phyloP scores from a whole-genome alignment of 768 basidiomycete species.

The Trametes coccinea region DNA sequence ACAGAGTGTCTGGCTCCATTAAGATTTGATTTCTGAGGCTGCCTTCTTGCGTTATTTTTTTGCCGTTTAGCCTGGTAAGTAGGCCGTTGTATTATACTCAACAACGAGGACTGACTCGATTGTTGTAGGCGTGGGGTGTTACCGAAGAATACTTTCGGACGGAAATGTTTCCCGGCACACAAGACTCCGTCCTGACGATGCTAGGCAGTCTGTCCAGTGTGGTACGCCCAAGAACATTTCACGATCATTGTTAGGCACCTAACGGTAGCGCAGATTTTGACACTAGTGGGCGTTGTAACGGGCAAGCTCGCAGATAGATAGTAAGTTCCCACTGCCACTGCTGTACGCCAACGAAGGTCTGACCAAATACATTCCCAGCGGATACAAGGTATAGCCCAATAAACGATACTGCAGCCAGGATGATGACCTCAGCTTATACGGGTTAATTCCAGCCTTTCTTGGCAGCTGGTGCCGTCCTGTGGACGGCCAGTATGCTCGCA shows the following conservation, averaged over 20 bases:
- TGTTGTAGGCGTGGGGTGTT: conserved; percentile 33
- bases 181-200: conserved; percentile 22
- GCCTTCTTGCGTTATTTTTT: too few relatives aligned
- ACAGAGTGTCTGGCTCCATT: not conserved
- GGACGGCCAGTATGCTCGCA: conserved; percentile 32
- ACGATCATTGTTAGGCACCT: not conserved
- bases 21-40: not conserved
- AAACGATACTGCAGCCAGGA: too few relatives aligned
- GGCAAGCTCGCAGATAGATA: conserved; percentile 36
- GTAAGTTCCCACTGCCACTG: conserved; percentile 22
- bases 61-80: conserved; percentile 1
- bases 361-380: conserved; percentile 3
- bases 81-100: too few relatives aligned
- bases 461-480: conserved; percentile 31
- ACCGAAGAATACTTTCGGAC: conserved; percentile 35
- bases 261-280: conserved; percentile 28
- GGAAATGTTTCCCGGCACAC: conserved; percentile 25
- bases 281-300: conserved; percentile 29
- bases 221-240: conserved; percentile 13
- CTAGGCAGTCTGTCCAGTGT: conserved; percentile 30
- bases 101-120: too few relatives aligned
- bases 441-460: conserved; percentile 29
- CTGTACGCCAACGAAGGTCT: not conserved
- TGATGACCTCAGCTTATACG: not conserved
- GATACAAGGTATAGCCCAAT: conserved; percentile 17